phyloP scores from a whole-genome alignment of 2,329 filamentous ascomycete species.

The Paecilomyces variotii region DNA sequence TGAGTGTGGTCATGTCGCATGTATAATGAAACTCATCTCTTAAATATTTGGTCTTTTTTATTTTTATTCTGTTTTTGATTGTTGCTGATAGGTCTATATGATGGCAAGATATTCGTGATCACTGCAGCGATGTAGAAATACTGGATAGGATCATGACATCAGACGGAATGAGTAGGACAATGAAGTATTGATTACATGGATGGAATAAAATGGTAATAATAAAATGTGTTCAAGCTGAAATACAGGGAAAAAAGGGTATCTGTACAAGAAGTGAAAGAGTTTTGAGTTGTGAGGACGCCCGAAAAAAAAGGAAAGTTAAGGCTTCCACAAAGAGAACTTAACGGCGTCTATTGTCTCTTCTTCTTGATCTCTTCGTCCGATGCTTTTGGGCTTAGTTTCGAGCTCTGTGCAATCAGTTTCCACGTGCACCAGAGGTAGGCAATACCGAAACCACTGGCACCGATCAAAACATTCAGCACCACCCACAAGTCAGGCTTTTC shows the following conservation, averaged over 20 bases:
- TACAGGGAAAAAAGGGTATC: conserved; percentile 1
- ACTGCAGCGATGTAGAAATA: background rate
- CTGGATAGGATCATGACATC: too few species aligned
- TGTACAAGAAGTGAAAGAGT: background rate
- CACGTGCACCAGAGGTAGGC: conserved; percentile 90
- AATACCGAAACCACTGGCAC: conserved; percentile 73
- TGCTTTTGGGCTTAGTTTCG: conserved; percentile 16
- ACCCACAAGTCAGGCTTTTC: conserved; percentile 92
- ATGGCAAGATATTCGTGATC: background rate
- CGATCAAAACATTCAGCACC: conserved; percentile 79
- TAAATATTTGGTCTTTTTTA: background rate
- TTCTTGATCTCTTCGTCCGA: conserved; percentile 21
- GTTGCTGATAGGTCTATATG: background rate
- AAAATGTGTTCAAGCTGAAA: background rate
- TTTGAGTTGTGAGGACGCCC: background rate
- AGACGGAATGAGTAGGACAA: background rate
- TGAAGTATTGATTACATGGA: background rate
- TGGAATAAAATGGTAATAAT: background rate
- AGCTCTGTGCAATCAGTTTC: conserved; percentile 41
- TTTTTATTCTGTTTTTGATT: background rate
- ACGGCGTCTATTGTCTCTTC: conserved; percentile 25
- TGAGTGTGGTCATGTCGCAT: background rate
- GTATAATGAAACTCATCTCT: conserved; percentile 1
- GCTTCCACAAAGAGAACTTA: background rate
- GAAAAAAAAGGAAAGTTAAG: conserved; percentile 5